Evolutionary conservation across 805 yeast genomes (phyloP).

Genomic region (Nematodospora valgi): DNA sequence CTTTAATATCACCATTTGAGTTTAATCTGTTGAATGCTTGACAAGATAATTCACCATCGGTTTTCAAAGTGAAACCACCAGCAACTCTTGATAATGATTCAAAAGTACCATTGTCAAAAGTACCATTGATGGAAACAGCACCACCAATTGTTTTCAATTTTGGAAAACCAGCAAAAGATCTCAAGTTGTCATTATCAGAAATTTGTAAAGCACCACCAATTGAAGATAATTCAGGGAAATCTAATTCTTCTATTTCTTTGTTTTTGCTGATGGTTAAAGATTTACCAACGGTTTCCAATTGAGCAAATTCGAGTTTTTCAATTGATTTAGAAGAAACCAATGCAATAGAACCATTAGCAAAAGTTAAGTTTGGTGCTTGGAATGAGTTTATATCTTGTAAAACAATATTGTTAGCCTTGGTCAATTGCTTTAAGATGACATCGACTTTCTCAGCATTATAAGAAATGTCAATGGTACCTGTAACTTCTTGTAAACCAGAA

Average conservation of each 20-base stretch:
- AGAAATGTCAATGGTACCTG: slow-evolving; percentile 73
- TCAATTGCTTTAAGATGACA: slow-evolving; percentile 63
- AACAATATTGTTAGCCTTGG: slow-evolving; percentile 85
- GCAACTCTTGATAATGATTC: slow-evolving; percentile 70
- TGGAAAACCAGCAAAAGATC: slow-evolving; percentile 68
- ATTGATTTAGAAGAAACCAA: slow-evolving; percentile 72
- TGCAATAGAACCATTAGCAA: slow-evolving; percentile 80
- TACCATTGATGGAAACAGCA: slow-evolving; percentile 79
- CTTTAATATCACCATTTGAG: slow-evolving; percentile 80
- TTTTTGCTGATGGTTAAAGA: slow-evolving; percentile 75
- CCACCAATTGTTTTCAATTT: slow-evolving; percentile 75
- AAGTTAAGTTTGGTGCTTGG: slow-evolving; percentile 62
- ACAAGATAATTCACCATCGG: slow-evolving; percentile 80
- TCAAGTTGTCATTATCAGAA: slow-evolving; percentile 77
- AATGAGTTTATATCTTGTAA: slow-evolving; percentile 78
- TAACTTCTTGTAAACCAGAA: slow-evolving; percentile 70
- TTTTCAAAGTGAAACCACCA: slow-evolving; percentile 87
- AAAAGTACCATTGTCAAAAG: slow-evolving; percentile 76
- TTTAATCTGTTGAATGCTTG: slow-evolving; percentile 66
- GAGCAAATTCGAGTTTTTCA: slow-evolving; percentile 49
- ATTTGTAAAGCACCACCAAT: slow-evolving; percentile 94
- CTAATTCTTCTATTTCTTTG: slow-evolving; percentile 63
- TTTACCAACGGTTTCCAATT: slow-evolving; percentile 68
- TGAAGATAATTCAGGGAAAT: slow-evolving; percentile 64
- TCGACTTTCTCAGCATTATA: slow-evolving; percentile 79